These are phyloP conservation scores for Fraxinus americana DNA, from an alignment of 257 asterid species.

Conservation along the genomic window DNA sequence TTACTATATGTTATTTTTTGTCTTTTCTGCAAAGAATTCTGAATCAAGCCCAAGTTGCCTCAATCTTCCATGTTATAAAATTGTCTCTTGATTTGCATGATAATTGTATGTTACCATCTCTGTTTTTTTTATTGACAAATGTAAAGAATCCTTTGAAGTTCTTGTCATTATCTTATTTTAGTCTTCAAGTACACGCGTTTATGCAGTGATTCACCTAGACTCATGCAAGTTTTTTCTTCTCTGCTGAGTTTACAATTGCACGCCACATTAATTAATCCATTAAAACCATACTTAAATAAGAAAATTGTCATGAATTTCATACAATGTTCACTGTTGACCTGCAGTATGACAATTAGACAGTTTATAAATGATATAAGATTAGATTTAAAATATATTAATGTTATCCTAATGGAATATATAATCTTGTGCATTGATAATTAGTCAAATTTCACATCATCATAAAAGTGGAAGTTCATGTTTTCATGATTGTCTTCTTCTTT, in stretches of 20 bases:
- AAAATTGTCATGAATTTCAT: slow-evolving; percentile 20
- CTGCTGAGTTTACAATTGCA: slow-evolving; percentile 34
- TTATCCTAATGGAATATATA: slow-evolving; percentile 22
- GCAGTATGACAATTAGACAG: slow-evolving; percentile 22
- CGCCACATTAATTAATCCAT: slow-evolving; percentile 27
- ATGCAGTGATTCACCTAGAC: slow-evolving; percentile 41
- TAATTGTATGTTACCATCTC: slow-evolving; percentile 3
- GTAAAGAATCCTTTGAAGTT: slow-evolving; percentile 21
- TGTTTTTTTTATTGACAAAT: slow-evolving; percentile 21
- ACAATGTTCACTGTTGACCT: slow-evolving; percentile 34
- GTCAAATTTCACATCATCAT: slow-evolving; percentile 25
- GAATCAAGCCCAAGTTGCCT: slow-evolving; percentile 26
- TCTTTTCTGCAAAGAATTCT: slow-evolving; percentile 10
- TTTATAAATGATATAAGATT: slow-evolving; percentile 13
- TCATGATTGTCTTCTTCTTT: slow-evolving; percentile 2
- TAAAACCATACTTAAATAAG: slow-evolving; percentile 22
- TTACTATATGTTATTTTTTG: slow-evolving; percentile 23
- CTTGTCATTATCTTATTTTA: slow-evolving; percentile 30
- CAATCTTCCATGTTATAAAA: slow-evolving; percentile 12
- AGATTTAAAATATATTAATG: not conserved
- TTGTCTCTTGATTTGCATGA: slow-evolving; percentile 22
- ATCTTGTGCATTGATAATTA: slow-evolving; percentile 7
- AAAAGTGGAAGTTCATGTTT: not conserved
- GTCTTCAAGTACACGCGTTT: slow-evolving; percentile 20
- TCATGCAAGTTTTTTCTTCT: slow-evolving; percentile 20